Evolutionary conservation across 202 grass and related monocot species (phyloP).

Genomic region (Digitaria exilis): DNA sequence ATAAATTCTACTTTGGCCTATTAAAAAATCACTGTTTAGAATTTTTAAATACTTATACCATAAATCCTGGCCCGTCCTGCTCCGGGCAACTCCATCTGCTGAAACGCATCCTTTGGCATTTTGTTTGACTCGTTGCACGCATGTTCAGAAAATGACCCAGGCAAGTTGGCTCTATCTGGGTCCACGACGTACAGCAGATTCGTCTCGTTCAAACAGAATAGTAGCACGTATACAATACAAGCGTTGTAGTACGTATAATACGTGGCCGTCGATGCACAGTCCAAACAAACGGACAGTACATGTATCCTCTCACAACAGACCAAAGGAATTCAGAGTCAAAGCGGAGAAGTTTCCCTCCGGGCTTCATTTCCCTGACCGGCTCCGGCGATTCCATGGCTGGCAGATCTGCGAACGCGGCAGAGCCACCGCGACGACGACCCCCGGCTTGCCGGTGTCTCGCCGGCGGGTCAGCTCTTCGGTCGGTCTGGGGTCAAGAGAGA

Average conservation of each 20-base stretch:
- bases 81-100: too few relatives aligned
- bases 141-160: too few relatives aligned
- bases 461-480: neutral
- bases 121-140: too few relatives aligned
- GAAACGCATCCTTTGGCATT: too few relatives aligned
- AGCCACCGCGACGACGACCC: neutral
- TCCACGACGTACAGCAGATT: too few relatives aligned
- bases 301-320: neutral
- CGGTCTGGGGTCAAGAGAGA: neutral
- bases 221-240: neutral
- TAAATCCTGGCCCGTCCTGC: too few relatives aligned
- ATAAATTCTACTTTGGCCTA: too few relatives aligned
- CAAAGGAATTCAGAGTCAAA: neutral
- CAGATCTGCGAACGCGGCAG: neutral
- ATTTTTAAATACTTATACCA: too few relatives aligned
- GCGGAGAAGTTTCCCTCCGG: constrained; percentile 17
- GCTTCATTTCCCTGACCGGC: neutral
- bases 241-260: neutral
- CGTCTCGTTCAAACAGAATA: too few relatives aligned
- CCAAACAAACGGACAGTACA: neutral
- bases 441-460: neutral
- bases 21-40: too few relatives aligned
- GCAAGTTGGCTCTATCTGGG: too few relatives aligned
- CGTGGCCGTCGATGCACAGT: neutral
- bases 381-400: neutral